Evolutionary conservation across 495 filamentous ascomycete species (phyloP), one percentile per base, ranked within the genome.

Genomic region (Lasiosphaeria hispida): DNA sequence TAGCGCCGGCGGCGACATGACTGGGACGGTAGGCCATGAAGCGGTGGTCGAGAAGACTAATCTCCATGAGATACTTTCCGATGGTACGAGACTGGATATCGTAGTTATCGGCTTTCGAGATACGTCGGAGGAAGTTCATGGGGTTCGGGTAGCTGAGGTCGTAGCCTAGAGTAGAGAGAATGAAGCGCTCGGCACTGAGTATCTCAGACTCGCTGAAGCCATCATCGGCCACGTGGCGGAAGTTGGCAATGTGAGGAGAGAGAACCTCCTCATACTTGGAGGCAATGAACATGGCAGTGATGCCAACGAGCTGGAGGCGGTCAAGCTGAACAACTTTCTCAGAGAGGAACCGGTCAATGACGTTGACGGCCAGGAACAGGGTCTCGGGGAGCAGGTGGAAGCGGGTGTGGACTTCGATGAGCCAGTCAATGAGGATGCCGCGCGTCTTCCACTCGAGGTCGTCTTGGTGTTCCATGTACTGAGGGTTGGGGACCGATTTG

Each of bases 231-330:
- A 98, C 90, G 64, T 96, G 89, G 60, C 88, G 87, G 81, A 97
- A 97, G 83, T 96, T 96, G 72, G 86, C 85, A 38, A 98, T 91
- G 69, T 97, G 94, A 35, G 94, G 95, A 4, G 94, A 96, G 18
- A 97, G 83, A 53, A 97, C 92, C 67, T 98, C 94, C 72, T 98
- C 94, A 65, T 97, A 98, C 77, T 98, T 98, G 63, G 93, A 92
- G 17, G 95, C 94, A 69, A 98, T 96, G 80, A 97, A 92, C 94
- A 98, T 97, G 69, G 94, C 94, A 47, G 94, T 95, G 60, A 97
- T 90, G 68, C 94, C 94, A 59, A 98, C 94, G 10, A 98, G 81
- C 73, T 98, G 94, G 7, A 98, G 84, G 55, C 91, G 91, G 64
- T 97, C 94, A 48, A 98, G 81, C 71, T 93, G 89, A 36, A 98